A percentile compares a stretch with the other conserved stretches of the same genome.
phyloP scores from a whole-genome alignment of 192 early-diverging fungal species.

The Globomyces pollinis-pini region DNA sequence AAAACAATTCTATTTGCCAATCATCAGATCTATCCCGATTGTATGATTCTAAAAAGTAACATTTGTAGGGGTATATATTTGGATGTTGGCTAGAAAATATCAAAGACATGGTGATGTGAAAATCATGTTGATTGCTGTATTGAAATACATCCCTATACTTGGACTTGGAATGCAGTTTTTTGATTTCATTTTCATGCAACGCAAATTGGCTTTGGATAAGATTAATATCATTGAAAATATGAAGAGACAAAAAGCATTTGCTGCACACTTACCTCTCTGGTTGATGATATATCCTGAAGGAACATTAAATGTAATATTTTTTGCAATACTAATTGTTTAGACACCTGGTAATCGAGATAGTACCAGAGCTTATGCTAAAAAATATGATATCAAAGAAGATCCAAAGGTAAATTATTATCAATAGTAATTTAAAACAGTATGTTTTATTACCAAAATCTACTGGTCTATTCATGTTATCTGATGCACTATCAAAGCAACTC shows the following conservation, averaged over 20 bases:
- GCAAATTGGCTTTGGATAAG: conserved; percentile 73
- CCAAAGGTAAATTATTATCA: conserved; percentile 7
- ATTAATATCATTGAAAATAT: conserved; percentile 45
- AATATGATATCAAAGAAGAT: conserved; percentile 26
- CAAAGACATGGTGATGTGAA: conserved; percentile 75
- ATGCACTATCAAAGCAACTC: conserved; percentile 54
- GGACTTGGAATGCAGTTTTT: conserved; percentile 80
- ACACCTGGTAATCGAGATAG: conserved; percentile 64
- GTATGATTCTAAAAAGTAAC: conserved; percentile 1
- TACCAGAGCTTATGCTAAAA: conserved; percentile 62
- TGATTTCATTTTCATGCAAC: conserved; percentile 90
- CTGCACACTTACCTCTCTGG: conserved; percentile 62
- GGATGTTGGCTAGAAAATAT: conserved; percentile 31
- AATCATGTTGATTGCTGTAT: conserved; percentile 80
- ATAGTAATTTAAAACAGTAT: conserved; percentile 25
- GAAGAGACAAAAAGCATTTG: conserved; percentile 19
- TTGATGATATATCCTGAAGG: conserved; percentile 92
- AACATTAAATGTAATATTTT: neutral
- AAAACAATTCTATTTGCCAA: conserved; percentile 38
- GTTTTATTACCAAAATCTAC: conserved; percentile 80
- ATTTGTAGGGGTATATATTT: conserved; percentile 59
- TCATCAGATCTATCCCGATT: conserved; percentile 37
- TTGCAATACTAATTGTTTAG: conserved; percentile 58
- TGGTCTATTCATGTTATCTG: conserved; percentile 67
- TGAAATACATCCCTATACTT: conserved; percentile 79